phyloP scores from a whole-genome alignment of 768 basidiomycete genomes.

The Lactifluus subvellereus region DNA sequence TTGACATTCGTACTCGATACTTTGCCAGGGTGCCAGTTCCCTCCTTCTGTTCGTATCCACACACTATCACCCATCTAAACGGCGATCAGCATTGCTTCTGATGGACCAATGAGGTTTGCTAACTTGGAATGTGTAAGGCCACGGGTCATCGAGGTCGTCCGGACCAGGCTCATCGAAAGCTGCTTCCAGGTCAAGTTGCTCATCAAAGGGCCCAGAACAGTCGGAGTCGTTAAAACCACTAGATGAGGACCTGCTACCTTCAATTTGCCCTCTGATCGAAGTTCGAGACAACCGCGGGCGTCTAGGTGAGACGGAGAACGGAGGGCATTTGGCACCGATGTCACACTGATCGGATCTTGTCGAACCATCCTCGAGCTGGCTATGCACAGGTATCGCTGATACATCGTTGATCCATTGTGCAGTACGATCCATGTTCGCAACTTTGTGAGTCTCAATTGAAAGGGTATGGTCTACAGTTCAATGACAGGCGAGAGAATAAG shows the following conservation, averaged over 20 bases:
- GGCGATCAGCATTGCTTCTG: background rate
- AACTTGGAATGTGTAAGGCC: conserved; percentile 23
- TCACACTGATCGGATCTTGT: background rate
- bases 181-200: conserved; percentile 8
- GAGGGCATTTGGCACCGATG: background rate
- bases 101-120: background rate
- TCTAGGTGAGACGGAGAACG: background rate
- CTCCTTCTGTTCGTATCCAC: conserved; percentile 23
- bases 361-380: background rate
- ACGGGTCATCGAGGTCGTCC: conserved; percentile 22
- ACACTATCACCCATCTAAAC: conserved; percentile 18
- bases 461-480: background rate
- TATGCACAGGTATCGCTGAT: background rate
- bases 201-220: background rate
- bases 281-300: background rate
- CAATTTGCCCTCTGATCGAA: background rate
- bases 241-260: background rate
- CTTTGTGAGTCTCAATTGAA: background rate
- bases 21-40: conserved; percentile 20
- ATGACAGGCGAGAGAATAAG: background rate
- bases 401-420: conserved; percentile 8
- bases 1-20: conserved; percentile 18
- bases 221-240: background rate
- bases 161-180: conserved; percentile 12
- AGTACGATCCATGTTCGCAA: conserved; percentile 5